Evolutionary conservation across 306 rosid genomes (phyloP).

Genomic region (Herpetospermum pedunculosum): DNA sequence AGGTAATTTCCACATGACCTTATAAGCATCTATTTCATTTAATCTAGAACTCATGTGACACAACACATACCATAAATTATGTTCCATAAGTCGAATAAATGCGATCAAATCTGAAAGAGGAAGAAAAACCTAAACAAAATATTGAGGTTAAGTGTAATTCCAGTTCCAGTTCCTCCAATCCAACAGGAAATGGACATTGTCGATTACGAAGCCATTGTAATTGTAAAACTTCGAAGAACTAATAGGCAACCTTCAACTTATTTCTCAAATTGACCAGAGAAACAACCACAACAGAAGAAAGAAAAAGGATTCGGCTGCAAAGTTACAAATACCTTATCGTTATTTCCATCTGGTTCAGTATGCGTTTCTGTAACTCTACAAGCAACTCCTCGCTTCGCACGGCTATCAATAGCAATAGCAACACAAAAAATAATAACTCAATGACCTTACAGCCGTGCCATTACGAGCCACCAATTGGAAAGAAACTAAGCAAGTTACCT

Average conservation of each 20-base stretch:
- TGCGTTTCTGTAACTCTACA: constrained; percentile 56
- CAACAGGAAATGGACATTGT: neutral
- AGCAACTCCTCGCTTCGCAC: constrained; percentile 32
- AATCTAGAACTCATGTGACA: neutral
- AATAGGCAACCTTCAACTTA: too few relatives aligned
- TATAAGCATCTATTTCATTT: neutral
- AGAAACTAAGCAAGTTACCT: constrained; percentile 25
- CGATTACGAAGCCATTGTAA: neutral
- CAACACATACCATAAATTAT: neutral
- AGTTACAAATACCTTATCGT: constrained; percentile 47
- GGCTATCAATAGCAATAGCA: neutral
- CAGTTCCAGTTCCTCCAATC: neutral
- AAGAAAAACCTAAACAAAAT: neutral
- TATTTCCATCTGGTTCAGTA: constrained; percentile 35
- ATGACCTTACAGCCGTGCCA: neutral
- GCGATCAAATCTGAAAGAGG: neutral
- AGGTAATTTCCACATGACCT: neutral
- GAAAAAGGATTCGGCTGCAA: neutral
- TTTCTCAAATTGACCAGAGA: too few relatives aligned
- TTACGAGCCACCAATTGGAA: neutral
- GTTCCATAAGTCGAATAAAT: neutral
- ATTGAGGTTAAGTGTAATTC: neutral
- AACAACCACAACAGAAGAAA: neutral
- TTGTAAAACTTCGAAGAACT: neutral
- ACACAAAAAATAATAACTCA: neutral